phyloP scores from a whole-genome alignment of 495 filamentous ascomycete species.

The Hypoxylon lienhwacheense region DNA sequence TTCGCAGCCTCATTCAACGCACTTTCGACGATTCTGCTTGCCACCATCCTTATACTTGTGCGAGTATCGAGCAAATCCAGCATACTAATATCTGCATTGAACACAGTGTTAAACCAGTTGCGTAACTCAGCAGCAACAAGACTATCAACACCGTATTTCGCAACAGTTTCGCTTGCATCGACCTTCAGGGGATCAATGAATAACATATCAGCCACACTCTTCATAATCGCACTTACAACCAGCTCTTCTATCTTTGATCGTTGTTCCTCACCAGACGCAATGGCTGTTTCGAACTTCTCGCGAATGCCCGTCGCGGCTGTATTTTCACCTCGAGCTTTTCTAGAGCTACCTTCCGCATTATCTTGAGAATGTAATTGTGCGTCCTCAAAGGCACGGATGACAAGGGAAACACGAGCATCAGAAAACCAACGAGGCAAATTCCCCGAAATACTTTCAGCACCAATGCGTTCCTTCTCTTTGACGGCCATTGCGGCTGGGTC shows the following conservation, averaged over 20 bases:
- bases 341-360: background rate
- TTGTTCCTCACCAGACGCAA: background rate
- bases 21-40: background rate
- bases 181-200: conserved; percentile 25
- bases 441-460: background rate
- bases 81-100: conserved; percentile 30
- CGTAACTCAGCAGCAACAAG: conserved; percentile 42
- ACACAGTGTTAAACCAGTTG: conserved; percentile 36
- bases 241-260: background rate
- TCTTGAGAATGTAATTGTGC: background rate
- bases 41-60: background rate
- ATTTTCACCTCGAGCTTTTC: background rate
- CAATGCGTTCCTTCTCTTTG: conserved; percentile 15
- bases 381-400: background rate
- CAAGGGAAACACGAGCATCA: background rate
- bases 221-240: conserved; percentile 12
- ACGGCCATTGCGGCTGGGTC: conserved; percentile 28
- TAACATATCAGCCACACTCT: conserved; percentile 29
- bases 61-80: conserved; percentile 1
- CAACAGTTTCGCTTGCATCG: conserved; percentile 30
- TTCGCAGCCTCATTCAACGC: background rate
- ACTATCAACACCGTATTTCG: conserved; percentile 42
- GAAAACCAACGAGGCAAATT: background rate
- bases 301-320: background rate
- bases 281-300: background rate